Evolutionary conservation across 257 asterid species (phyloP), one percentile per base, ranked within the genome.

Genomic region (Ligustrum vulgare): DNA sequence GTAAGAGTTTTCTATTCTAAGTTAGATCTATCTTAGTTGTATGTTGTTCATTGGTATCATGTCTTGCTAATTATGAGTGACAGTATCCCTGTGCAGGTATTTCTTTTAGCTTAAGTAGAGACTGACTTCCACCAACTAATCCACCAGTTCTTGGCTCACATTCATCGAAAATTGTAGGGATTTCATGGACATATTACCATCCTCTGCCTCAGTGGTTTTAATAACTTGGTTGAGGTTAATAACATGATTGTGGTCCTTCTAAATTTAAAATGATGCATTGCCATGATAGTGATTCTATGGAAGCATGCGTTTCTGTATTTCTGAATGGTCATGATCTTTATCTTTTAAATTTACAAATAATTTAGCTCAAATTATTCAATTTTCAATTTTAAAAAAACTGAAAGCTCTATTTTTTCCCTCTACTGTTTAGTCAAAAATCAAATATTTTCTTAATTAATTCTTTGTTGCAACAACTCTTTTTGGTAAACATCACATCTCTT

Each of bases 151-250:
- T 79, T 80, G 65, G 47, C 79, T 70, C 75, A 41, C 67, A 22
- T 73, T 20, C 23, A 34, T 78, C 80, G 72, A 56, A 74, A 23
- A n/a, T n/a, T 62, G 86, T 85, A 94, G 98, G 91, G 93, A 94
- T 67, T 92, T 92, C 84, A 73, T 89, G 91, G 97, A 94, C 78
- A 93, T 94, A 68, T 76, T 94, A 80, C 81, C 92, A 74, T 83
- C 98, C 65, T 98, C 98, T 69, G 96, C 97, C 70, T 92, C 99
- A 12, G 92, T 91, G 89, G 91, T 94, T 81, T 82, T 94, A 78
- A 92, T 82, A 92, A 88, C 73, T 94, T 97, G 99, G 92, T 94
- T 80, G 98, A 94, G 98, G 98, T 94, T 94, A 84, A 75, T 75
- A 65, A 69, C 64, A 54, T 4, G 22, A 41, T 54, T 11, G 7